phyloP scores from a whole-genome alignment of 2,329 filamentous ascomycete genomes.

The Arthrobotrys sphaeroides region DNA sequence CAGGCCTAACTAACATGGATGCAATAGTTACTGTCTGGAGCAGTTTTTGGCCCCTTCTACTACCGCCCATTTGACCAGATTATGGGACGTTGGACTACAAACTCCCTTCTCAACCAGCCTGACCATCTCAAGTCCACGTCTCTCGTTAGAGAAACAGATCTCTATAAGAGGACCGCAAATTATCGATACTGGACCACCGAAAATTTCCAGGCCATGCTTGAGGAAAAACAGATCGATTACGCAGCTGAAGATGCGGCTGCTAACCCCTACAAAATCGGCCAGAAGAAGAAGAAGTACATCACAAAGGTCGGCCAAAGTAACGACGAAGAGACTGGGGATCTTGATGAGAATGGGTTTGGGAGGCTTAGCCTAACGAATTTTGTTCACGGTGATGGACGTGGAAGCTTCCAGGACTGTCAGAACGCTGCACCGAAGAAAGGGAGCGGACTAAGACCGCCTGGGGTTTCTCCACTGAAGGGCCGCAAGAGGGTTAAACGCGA shows the following conservation, averaged over 20 bases:
- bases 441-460: conserved; percentile 39
- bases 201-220: conserved; percentile 39
- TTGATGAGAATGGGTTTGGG: conserved; percentile 41
- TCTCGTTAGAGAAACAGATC: conserved; percentile 40
- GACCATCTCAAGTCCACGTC: conserved; percentile 46
- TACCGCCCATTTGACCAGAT: conserved; percentile 51
- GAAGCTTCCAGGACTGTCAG: conserved; percentile 48
- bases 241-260: conserved; percentile 22
- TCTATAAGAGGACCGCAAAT: conserved; percentile 45
- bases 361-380: conserved; percentile 5
- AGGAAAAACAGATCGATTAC: conserved; percentile 49
- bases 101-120: conserved; percentile 44
- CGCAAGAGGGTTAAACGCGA: conserved; percentile 36
- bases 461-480: conserved; percentile 41
- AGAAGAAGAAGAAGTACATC: conserved; percentile 34
- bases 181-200: conserved; percentile 52
- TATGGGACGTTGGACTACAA: conserved; percentile 52
- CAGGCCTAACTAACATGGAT: neutral
- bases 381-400: conserved; percentile 30
- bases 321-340: conserved; percentile 2
- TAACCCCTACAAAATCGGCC: conserved; percentile 29
- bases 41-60: conserved; percentile 48
- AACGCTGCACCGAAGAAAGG: conserved; percentile 50
- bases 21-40: conserved; percentile 32
- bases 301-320: neutral